Base-by-base conservation (phyloP, 768 basidiomycete genomes). In the Suillus clintonianus region DNA sequence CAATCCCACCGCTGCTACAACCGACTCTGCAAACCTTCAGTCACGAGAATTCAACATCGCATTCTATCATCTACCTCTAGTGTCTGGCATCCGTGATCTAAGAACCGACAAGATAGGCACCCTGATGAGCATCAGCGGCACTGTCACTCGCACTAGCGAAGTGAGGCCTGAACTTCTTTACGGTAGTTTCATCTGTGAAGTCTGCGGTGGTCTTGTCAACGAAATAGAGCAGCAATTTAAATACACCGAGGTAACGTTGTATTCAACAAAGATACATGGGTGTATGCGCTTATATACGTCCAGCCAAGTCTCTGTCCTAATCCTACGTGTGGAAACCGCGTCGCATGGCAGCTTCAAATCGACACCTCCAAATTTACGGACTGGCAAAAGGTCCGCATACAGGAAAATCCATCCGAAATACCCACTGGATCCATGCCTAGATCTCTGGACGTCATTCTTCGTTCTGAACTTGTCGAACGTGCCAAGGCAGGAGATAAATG, bases 151-250 rank as follows among this genome's bases (percentile, higher is more conserved):
- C 59, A 99, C 97, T 4, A 95, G 93, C 68, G 97, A 99, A 80
- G 97, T 99, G 51, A 83, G 97, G 36, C 97, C 97, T 2, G 97
- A 99, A 77, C 78, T 99, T 56, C 81, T 99, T 22, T 95, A 85
- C 70, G 97, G 97, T 22, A 95, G 92, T 63, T 99, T 97, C 74
- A 87, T 90, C 54, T 99, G 97, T 69, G 91, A 94, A 76, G 85
- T 90, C 48, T 99, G 97, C 72, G 85, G 86, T 53, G 93, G 91
- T 36, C 80, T 90, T 13, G 90, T 98, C 30, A 86, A 90, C 61
- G 97, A 98, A 71, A 89, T 99, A 55, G 97, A 99, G 73, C 97
- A 99, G 74, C 97, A 99, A 74, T 99, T 99, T 85, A 99, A 98
- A 74, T 99, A 98, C 74, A 99, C 97, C 22, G 97, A 99, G 82